Evolutionary conservation across 176 grass and related monocot genomes (phyloP).

Genomic region (Carex scoparia): DNA sequence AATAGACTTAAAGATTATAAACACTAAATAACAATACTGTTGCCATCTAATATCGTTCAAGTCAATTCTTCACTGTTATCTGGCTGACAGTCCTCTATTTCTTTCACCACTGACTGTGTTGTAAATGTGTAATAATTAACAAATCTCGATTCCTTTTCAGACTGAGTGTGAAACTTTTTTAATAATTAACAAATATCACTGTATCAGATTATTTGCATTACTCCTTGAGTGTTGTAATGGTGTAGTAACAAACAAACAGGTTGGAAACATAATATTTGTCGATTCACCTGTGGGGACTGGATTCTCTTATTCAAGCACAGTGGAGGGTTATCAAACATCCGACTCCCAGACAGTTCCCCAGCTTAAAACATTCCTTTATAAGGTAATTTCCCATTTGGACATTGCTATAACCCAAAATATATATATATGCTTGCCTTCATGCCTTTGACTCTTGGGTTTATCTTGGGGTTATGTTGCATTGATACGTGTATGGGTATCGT

Average conservation of each 20-base stretch:
- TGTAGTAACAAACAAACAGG: constrained; percentile 26
- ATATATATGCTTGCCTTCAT: neutral
- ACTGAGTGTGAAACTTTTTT: neutral
- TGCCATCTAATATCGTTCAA: neutral
- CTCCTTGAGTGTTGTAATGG: neutral
- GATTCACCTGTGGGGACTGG: constrained; percentile 61
- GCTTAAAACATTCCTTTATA: constrained; percentile 39
- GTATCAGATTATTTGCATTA: neutral
- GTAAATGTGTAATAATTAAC: neutral
- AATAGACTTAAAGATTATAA: neutral
- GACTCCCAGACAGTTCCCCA: constrained; percentile 38
- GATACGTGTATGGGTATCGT: no score
- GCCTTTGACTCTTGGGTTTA: neutral
- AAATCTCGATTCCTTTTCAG: neutral
- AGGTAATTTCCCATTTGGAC: constrained; percentile 34
- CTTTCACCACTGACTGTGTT: neutral
- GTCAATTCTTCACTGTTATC: neutral
- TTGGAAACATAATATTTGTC: constrained; percentile 60
- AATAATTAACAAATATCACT: neutral
- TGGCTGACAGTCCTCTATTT: neutral
- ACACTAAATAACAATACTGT: neutral
- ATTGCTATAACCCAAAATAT: neutral
- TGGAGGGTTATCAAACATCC: constrained; percentile 26
- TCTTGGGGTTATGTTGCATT: neutral
- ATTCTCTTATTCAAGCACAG: constrained; percentile 47